Evolutionary conservation across 805 yeast genomes (phyloP), one percentile per base, ranked within the genome.

Genomic region (Saccharomycopsis sp.): DNA sequence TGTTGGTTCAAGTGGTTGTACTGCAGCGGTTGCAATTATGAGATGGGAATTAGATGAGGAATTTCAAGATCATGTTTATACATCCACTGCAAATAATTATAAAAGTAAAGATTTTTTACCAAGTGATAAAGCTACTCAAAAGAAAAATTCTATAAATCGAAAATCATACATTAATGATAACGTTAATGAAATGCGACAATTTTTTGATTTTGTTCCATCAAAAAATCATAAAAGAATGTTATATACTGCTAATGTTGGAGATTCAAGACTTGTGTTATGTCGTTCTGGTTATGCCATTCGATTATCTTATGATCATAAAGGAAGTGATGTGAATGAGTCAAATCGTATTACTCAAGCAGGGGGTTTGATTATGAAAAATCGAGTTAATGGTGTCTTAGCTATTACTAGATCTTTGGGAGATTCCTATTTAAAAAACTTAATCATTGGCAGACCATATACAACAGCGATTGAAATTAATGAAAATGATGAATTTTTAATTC

Each of bases 341-440:
- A 72, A 71, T 49, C 69, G 98, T 49, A 79, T 89, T 17, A 70
- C 75, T 40, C 69, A 75, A 36, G 67, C 72, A 4, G 98, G 98
- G 2, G 98, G 98, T 0, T 61, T 89, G 23, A 75, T 89, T 43
- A 71, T 92, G 72, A 85, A 86, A 53, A 82, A 85, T 46, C 70
- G 98, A 51, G 98, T 89, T 20, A 92, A 89, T 58, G 98, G 97
- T 3, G 87, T 89, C 59, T 68, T 92, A 37, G 97, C 97, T 0
- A 95, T 89, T 9, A 86, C 96, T 2, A 67, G 98, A 47, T 81
- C 97, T 1, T 65, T 89, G 33, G 98, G 98, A 15, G 97, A 89
- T 57, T 70, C 79, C n/a, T 88, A 85, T 58, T 80, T 89, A 75
- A 94, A 89, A 57, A 82, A 79, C 38, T 64, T 84, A 42, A 96